Evolutionary conservation across 768 basidiomycete genomes (phyloP).

Genomic region (Clitopilus passeckerianus): DNA sequence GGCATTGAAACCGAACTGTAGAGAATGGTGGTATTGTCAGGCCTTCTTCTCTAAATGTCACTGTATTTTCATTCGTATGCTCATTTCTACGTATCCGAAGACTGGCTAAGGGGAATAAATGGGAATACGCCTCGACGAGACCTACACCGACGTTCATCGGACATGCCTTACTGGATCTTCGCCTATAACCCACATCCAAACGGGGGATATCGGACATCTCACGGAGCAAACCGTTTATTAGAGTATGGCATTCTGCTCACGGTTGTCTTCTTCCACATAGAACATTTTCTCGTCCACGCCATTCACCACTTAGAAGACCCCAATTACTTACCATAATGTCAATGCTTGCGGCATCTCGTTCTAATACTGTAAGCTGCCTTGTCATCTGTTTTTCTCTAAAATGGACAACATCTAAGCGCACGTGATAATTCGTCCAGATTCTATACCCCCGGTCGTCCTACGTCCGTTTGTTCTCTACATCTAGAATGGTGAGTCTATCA

Average conservation of each 20-base stretch:
- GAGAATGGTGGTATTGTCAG: too few relatives aligned
- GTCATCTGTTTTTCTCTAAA: neutral
- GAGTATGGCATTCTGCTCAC: neutral
- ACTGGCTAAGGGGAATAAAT: too few relatives aligned
- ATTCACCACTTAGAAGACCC: neutral
- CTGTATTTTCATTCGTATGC: too few relatives aligned
- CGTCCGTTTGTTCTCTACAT: slow-evolving; percentile 27
- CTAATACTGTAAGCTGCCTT: neutral
- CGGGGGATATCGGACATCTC: neutral
- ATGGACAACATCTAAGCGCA: slow-evolving; percentile 9
- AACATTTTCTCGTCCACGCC: neutral
- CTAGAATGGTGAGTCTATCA: slow-evolving; percentile 22
- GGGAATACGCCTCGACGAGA: neutral
- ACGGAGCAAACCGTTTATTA: neutral
- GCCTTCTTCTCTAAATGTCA: too few relatives aligned
- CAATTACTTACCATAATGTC: neutral
- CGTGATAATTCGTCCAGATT: slow-evolving; percentile 26
- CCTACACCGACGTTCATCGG: neutral
- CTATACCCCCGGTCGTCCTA: slow-evolving; percentile 16
- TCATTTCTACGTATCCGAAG: too few relatives aligned
- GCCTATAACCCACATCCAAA: neutral
- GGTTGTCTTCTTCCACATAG: neutral
- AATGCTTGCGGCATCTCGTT: neutral
- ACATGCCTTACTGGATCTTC: neutral
- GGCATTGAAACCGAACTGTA: too few relatives aligned